Evolutionary conservation across 164 flowering plant species (phyloP).

Genomic region (Platanus orientalis): DNA sequence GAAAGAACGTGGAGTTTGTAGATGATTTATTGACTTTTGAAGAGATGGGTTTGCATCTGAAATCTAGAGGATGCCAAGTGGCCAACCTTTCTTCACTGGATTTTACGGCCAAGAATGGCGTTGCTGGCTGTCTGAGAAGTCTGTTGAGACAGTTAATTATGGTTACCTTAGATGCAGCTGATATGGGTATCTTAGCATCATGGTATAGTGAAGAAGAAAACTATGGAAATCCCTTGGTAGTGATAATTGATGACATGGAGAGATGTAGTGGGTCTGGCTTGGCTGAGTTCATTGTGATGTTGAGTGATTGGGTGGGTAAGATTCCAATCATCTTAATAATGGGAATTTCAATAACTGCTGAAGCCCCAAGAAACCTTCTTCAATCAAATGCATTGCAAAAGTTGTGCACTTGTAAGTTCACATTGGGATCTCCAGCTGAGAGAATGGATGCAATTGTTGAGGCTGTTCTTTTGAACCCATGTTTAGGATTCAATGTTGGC

Average conservation of each 20-base stretch:
- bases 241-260: constrained; percentile 80
- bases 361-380: constrained; percentile 59
- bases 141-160: constrained; percentile 60
- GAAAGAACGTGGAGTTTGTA: constrained; percentile 83
- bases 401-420: constrained; percentile 50
- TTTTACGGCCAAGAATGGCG: constrained; percentile 59
- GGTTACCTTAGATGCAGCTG: constrained; percentile 52
- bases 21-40: constrained; percentile 84
- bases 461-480: constrained; percentile 54
- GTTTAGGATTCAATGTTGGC: constrained; percentile 56
- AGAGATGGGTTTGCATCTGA: constrained; percentile 65
- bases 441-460: constrained; percentile 78
- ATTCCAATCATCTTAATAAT: constrained; percentile 69
- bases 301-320: constrained; percentile 85
- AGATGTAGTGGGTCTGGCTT: constrained; percentile 66
- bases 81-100: constrained; percentile 77
- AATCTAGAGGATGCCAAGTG: constrained; percentile 69
- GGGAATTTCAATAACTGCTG: constrained; percentile 82
- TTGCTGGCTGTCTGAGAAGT: constrained; percentile 72
- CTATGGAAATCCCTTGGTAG: constrained; percentile 47
- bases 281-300: constrained; percentile 68
- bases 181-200: constrained; percentile 66
- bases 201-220: constrained; percentile 73
- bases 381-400: constrained; percentile 44
- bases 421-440: constrained; percentile 66